Evolutionary conservation across 2,329 filamentous ascomycete species (phyloP), one percentile per base, ranked within the genome.

Genomic region (Aphanocladium album): DNA sequence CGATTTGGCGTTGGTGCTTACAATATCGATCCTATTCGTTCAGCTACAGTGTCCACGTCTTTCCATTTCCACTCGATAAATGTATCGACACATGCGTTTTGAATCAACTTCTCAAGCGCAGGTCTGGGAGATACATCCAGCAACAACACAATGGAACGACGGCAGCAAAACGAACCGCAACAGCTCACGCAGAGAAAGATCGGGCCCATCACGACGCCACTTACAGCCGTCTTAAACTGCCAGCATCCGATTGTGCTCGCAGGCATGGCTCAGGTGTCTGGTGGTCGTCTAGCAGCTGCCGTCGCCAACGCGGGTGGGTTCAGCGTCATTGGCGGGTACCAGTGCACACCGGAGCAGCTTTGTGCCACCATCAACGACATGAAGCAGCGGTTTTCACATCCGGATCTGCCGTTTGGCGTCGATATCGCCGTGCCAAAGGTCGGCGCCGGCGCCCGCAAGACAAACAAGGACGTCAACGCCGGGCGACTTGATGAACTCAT

Each of bases 401-500:
- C 88, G 0, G 80, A 82, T 45, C 83, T 96, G 2, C 90, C 93
- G 0, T 97, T 97, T 72, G 93, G 93, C 66, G 86, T 97, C 27
- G 93, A 97, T 73, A 86, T 98, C 1, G 93, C 93, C 0, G 83
- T 98, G 11, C 92, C 93, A 0, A 91, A 97, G 76, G 80, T 97
- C 58, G 93, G 93, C 60, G 91, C 89, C 43, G 80, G 77, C 35
- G 93, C 93, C 7, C 85, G 93, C 64, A 89, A 90, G 73, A 97
- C 93, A 2, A 98, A 97, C 77, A 91, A 96, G 75, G 93, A 97
- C 74, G 97, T 97, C 79, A 97, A 93, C 1, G 83, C 89, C 65
- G 93, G 93, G 45, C 88, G 91, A 73, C 83, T 97, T 16, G 89
- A 96, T 72, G 89, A 96, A 73, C 81, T 97, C 37, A 89, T 97